Evolutionary conservation across 805 yeast species (phyloP).

Genomic region (Saccharomycopsis javanensis): DNA sequence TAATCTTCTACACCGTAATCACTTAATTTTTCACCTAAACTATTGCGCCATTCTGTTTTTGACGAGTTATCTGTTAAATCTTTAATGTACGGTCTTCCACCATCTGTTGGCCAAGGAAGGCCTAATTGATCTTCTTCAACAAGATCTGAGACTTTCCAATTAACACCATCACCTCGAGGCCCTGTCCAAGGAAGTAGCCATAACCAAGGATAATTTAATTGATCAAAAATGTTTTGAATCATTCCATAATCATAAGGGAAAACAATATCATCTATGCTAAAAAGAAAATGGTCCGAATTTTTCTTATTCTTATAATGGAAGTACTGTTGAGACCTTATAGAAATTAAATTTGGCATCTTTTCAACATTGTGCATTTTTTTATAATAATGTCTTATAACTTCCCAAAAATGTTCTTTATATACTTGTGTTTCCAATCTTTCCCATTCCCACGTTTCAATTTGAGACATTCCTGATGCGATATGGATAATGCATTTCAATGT

Average conservation of each 20-base stretch:
- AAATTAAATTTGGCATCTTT: slow-evolving; percentile 18
- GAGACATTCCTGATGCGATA: slow-evolving; percentile 62
- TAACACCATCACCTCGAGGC: slow-evolving; percentile 52
- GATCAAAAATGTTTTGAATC: slow-evolving; percentile 39
- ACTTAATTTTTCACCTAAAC: slow-evolving; percentile 70
- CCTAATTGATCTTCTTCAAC: slow-evolving; percentile 48
- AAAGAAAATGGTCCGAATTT: slow-evolving; percentile 19
- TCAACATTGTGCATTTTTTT: slow-evolving; percentile 20
- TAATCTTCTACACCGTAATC: slow-evolving; percentile 86
- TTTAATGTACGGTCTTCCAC: slow-evolving; percentile 37
- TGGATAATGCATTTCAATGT: slow-evolving; percentile 51
- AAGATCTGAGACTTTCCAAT: slow-evolving; percentile 46
- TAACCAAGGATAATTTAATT: slow-evolving; percentile 50
- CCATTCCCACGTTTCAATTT: slow-evolving; percentile 86
- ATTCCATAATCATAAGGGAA: slow-evolving; percentile 80
- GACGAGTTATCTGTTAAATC: slow-evolving; percentile 8
- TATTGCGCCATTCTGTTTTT: slow-evolving; percentile 47
- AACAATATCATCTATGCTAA: slow-evolving; percentile 53
- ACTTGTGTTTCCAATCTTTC: slow-evolving; percentile 70
- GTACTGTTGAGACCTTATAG: slow-evolving; percentile 14
- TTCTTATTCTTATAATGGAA: slow-evolving; percentile 11
- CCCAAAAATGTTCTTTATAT: slow-evolving; percentile 45
- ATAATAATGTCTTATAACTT: slow-evolving; percentile 37
- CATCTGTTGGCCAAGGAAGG: slow-evolving; percentile 93
- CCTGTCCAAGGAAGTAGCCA: slow-evolving; percentile 70